A percentile compares a stretch with the other conserved stretches of the same genome.
Conservation (phyloP, 345 rosid species). For the Murraya koenigii region DNA sequence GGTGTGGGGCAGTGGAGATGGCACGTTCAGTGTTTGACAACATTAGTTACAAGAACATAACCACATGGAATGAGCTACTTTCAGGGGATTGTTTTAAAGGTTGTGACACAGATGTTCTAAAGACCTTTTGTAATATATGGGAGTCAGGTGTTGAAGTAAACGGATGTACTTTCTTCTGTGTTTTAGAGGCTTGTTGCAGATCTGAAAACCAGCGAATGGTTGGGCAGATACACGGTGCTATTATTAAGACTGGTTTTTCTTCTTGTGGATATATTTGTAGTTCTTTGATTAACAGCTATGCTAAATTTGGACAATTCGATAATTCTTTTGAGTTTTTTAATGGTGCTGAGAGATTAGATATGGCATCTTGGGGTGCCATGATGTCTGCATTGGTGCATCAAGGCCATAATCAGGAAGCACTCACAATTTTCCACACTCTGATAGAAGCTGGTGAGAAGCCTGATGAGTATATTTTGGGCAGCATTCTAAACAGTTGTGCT, state of each 20-base stretch:
- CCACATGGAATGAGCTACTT: conserved; percentile 36
- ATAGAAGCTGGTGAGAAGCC: conserved; percentile 24
- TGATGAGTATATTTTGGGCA: conserved; percentile 38
- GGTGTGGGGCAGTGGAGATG: conserved; percentile 28
- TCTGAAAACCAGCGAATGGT: conserved; percentile 23
- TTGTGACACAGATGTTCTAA: conserved; percentile 20
- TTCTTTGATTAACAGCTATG: conserved; percentile 30
- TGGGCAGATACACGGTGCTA: conserved; percentile 30
- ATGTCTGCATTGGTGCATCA: conserved; percentile 30
- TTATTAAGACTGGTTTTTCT: conserved; percentile 29
- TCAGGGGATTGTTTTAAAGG: conserved; percentile 27
- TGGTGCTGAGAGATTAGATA: conserved; percentile 26
- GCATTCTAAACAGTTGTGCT: conserved; percentile 33
- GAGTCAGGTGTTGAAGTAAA: conserved; percentile 20
- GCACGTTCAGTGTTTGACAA: conserved; percentile 26
- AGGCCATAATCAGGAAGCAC: conserved; percentile 29
- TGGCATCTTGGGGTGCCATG: conserved; percentile 30
- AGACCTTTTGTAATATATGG: conserved; percentile 18
- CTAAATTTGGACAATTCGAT: conserved; percentile 18
- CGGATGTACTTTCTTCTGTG: conserved; percentile 24
- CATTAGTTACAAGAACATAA: conserved; percentile 5
- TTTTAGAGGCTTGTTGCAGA: conserved; percentile 32
- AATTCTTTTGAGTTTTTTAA: conserved; percentile 28
- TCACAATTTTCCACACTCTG: conserved; percentile 18
- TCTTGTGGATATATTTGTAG: conserved; percentile 26